Evolutionary conservation across 2,329 filamentous ascomycete species (phyloP), one percentile per base, ranked within the genome.

Genomic region (Onygenales sp.): DNA sequence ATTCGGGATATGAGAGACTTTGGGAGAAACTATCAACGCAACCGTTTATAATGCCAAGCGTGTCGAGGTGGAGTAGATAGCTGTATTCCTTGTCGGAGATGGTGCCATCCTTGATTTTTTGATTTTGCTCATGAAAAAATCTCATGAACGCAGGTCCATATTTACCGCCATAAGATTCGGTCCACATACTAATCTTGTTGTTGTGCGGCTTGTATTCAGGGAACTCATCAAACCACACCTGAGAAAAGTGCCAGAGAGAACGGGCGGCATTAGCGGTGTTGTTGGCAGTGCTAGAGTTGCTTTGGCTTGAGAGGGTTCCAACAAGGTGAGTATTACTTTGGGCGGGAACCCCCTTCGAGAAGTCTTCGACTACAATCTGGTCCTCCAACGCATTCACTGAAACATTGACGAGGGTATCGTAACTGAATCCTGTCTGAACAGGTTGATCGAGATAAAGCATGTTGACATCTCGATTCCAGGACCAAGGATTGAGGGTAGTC

Each of bases 371-470:
- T 8, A 13, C 17, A n/a, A 36, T 43, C 7, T 35, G 5, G 6
- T 33, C 39, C 5, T 27, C 11, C 17, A 44, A 7, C 31, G 36
- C 8, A 43, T 64, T 54, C 21, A 56, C 54, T 4, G 72, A 75
- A 10, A 69, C 70, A 44, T 51, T 51, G 9, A 35, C 41, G 5
- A 44, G 50, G 6, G 31, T 17, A 21, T 51, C 50, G 32, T 51
- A 53, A 10, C 77, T 81, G 60, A 83, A 78, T 0, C 81, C 81
- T 5, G 80, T 77, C 47, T 79, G 76, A 13, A 75, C 78, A 7
- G 81, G 85, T 64, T 87, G 79, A 60, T 88, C 84, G 59, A 88
- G 80, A 66, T 85, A 87, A 13, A 88, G 77, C 74, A 85, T 78
- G 59, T 84, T 84, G 58, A 75, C 76, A 27, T 79, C 75, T 59